These are phyloP conservation scores for Durio zibethinus DNA, from an alignment of 345 rosid species.

Conservation along the genomic window DNA sequence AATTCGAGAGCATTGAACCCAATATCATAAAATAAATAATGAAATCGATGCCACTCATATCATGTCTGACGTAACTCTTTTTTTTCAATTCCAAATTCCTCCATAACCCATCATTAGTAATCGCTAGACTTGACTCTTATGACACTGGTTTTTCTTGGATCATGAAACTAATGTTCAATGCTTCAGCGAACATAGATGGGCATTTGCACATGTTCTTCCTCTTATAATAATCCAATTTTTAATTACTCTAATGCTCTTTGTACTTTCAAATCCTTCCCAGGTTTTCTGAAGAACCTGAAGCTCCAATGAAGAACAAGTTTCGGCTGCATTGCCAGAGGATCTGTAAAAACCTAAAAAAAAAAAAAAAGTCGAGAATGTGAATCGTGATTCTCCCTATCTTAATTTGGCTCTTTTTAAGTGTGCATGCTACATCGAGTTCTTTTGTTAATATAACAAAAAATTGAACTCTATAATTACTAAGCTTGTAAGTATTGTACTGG, in stretches of 20 bases:
- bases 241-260: slow-evolving; percentile 1
- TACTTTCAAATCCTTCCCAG: slow-evolving; percentile 32
- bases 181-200: neutral
- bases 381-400: neutral
- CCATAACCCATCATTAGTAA: slow-evolving; percentile 4
- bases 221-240: neutral
- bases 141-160: slow-evolving; percentile 20
- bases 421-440: neutral
- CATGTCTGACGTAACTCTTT: slow-evolving; percentile 6
- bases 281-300: slow-evolving; percentile 57
- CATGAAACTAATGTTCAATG: slow-evolving; percentile 9
- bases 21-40: slow-evolving; percentile 14
- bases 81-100: slow-evolving; percentile 18
- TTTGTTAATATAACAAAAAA: slow-evolving; percentile 4
- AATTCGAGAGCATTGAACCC: slow-evolving; percentile 15
- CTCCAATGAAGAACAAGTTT: slow-evolving; percentile 34
- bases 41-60: slow-evolving; percentile 16
- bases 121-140: slow-evolving; percentile 15
- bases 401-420: neutral
- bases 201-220: slow-evolving; percentile 5
- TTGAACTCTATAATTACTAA: slow-evolving; percentile 4
- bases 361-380: neutral
- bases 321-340: slow-evolving; percentile 5
- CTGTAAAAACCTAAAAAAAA: slow-evolving; percentile 3
- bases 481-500: slow-evolving; percentile 16